Percentiles rank a stretch among this genome's conserved stretches.
These are phyloP conservation scores for Aegilops umbellulata DNA, from an alignment of 176 grass and related monocot species.

Conservation along the genomic window DNA sequence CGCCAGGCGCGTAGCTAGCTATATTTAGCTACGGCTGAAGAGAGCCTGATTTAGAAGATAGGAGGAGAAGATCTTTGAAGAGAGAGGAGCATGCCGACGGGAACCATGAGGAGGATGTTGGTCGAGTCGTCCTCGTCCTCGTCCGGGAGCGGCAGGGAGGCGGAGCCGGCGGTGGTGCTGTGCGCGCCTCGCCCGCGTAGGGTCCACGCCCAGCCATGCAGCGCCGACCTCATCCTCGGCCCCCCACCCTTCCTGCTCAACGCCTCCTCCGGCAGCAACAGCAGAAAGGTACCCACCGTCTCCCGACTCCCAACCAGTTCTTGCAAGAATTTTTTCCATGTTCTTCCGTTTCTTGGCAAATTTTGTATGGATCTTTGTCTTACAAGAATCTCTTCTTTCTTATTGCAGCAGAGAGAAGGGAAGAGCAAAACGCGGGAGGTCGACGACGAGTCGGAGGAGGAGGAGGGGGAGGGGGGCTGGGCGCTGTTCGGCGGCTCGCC, in stretches of 20 bases:
- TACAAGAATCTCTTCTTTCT: not conserved
- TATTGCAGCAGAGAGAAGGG: slow-evolving; percentile 14
- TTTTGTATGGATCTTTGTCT: not conserved
- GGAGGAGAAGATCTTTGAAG: not conserved
- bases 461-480: slow-evolving; percentile 7
- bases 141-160: slow-evolving; percentile 11
- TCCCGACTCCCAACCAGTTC: not conserved
- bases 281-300: slow-evolving; percentile 20
- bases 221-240: slow-evolving; percentile 54
- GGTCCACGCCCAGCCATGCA: slow-evolving; percentile 39
- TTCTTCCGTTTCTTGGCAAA: not conserved
- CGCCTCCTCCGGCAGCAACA: not conserved
- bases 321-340: not conserved
- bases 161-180: slow-evolving; percentile 39
- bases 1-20: not conserved
- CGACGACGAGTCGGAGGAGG: not conserved
- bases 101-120: slow-evolving; percentile 29
- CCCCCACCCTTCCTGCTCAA: slow-evolving; percentile 29
- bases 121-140: slow-evolving; percentile 20
- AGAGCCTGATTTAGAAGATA: not conserved
- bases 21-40: not conserved
- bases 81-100: slow-evolving; percentile 11
- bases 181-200: slow-evolving; percentile 45
- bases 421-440: not conserved
- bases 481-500: slow-evolving; percentile 60